phyloP scores from a whole-genome alignment of 371 early-diverging fungal genomes.

The Basidiobolus meristosporus region DNA sequence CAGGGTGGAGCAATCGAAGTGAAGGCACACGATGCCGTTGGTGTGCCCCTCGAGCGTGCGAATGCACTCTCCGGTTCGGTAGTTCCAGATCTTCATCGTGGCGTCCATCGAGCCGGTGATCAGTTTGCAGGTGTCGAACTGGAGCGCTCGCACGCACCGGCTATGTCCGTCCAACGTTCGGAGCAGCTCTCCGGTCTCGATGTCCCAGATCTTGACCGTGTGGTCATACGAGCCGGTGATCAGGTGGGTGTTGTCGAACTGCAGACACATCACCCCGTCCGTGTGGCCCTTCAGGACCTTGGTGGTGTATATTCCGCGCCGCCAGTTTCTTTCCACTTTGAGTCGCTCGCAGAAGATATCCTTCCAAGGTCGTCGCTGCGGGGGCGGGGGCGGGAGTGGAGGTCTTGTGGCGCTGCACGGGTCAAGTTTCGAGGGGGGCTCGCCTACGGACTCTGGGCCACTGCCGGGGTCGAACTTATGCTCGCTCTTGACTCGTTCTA shows the following conservation, averaged over 20 bases:
- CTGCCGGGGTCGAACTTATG: too few species aligned
- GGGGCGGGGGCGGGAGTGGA: conserved; percentile 6
- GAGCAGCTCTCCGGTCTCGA: conserved; percentile 50
- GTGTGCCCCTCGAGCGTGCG: conserved; percentile 70
- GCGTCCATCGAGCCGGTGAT: conserved; percentile 82
- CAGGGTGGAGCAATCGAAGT: conserved; percentile 57
- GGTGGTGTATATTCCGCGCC: conserved; percentile 37
- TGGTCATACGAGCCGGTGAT: conserved; percentile 77
- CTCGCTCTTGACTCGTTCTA: too few species aligned
- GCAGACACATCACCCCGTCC: conserved; percentile 74
- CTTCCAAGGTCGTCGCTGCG: conserved; percentile 36
- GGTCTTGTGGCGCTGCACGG: too few species aligned
- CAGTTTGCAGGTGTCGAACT: conserved; percentile 65
- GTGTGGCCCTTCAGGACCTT: conserved; percentile 50
- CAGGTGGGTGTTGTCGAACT: conserved; percentile 62
- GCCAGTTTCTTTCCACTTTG: conserved; percentile 70
- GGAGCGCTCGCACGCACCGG: conserved; percentile 67
- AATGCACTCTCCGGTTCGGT: conserved; percentile 72
- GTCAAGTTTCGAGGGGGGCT: too few species aligned
- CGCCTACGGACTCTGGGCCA: too few species aligned
- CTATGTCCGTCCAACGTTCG: conserved; percentile 68
- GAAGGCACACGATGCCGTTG: conserved; percentile 64
- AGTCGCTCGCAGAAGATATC: conserved; percentile 66
- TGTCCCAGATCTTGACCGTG: conserved; percentile 65
- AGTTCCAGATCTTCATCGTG: conserved; percentile 91